phyloP scores from a whole-genome alignment of 2,329 filamentous ascomycete species.

The Diaporthe sp. region DNA sequence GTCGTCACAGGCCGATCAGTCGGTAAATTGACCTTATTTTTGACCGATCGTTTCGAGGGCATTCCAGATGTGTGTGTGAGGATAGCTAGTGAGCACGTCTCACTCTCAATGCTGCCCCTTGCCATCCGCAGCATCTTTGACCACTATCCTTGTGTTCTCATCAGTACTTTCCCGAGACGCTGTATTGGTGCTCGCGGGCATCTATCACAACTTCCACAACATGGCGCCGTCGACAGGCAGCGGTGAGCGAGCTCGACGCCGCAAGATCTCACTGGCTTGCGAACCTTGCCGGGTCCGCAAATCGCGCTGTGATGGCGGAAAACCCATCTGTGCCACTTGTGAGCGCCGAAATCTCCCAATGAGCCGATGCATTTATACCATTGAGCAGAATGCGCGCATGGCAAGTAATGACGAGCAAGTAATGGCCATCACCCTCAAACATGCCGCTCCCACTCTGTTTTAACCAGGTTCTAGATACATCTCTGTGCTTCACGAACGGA shows the following conservation, averaged over 20 bases:
- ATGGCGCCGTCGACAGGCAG: not conserved
- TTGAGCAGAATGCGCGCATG: slow-evolving; percentile 50
- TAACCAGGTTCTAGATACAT: not conserved
- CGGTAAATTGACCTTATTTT: not conserved
- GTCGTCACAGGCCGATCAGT: not conserved
- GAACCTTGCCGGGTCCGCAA: slow-evolving; percentile 57
- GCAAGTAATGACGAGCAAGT: slow-evolving; percentile 51
- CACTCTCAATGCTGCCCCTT: not conserved
- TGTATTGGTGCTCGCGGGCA: too few relatives aligned
- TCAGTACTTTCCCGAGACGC: not conserved
- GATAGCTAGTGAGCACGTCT: too few relatives aligned
- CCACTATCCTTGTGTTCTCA: not conserved
- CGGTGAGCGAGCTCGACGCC: slow-evolving; percentile 2
- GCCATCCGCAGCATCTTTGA: not conserved
- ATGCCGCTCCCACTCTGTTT: not conserved
- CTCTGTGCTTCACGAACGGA: slow-evolving; percentile 1
- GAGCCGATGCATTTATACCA: slow-evolving; percentile 54
- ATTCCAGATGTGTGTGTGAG: too few relatives aligned
- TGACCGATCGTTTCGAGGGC: not conserved
- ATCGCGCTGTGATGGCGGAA: slow-evolving; percentile 56
- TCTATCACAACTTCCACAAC: not conserved
- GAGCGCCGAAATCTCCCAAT: slow-evolving; percentile 48
- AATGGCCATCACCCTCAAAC: not conserved
- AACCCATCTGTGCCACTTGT: slow-evolving; percentile 59
- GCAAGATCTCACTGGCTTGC: slow-evolving; percentile 53